A percentile compares a stretch with the other conserved stretches of the same genome.
These are phyloP conservation scores for Lactifluus echinatus DNA, from an alignment of 768 basidiomycete species.

Conservation along the genomic window DNA sequence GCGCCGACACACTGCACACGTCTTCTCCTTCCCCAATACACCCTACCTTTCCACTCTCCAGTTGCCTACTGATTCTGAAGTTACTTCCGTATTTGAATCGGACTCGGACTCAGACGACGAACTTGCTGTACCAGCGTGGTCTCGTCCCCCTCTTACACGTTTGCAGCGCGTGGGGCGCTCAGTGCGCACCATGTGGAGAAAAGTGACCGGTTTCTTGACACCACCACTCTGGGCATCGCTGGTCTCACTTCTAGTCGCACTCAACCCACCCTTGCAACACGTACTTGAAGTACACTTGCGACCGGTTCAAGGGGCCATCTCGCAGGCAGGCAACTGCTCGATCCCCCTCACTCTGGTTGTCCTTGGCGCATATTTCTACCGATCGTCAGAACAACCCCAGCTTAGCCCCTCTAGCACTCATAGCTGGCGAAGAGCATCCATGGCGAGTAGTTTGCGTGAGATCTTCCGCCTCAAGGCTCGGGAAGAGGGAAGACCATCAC, in stretches of 20 bases:
- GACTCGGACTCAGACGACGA: constrained; percentile 23
- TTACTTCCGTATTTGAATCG: constrained; percentile 15
- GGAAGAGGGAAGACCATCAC: constrained; percentile 8
- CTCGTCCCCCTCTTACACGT: constrained; percentile 24
- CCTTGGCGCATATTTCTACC: constrained; percentile 87
- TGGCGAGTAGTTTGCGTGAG: constrained; percentile 36
- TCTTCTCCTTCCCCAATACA: constrained; percentile 62
- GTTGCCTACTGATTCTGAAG: constrained; percentile 4
- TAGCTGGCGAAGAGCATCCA: constrained; percentile 22
- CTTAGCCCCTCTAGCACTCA: constrained; percentile 11
- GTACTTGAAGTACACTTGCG: constrained; percentile 53
- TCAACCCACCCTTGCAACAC: constrained; percentile 67
- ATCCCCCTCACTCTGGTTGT: constrained; percentile 88
- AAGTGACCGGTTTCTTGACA: constrained; percentile 72
- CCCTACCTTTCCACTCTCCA: constrained; percentile 21
- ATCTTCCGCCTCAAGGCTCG: constrained; percentile 32
- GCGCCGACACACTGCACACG: constrained; percentile 27
- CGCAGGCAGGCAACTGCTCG: constrained; percentile 62
- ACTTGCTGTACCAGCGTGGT: constrained; percentile 16
- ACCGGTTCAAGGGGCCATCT: constrained; percentile 61
- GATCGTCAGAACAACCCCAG: constrained; percentile 24
- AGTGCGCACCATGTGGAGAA: constrained; percentile 28
- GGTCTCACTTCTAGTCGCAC: constrained; percentile 66
- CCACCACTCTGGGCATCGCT: constrained; percentile 79
- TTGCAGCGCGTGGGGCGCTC: constrained; percentile 25